Evolutionary conservation across 2,329 filamentous ascomycete genomes (phyloP), one percentile per base, ranked within the genome.

Genomic region (Diaporthe destruens): DNA sequence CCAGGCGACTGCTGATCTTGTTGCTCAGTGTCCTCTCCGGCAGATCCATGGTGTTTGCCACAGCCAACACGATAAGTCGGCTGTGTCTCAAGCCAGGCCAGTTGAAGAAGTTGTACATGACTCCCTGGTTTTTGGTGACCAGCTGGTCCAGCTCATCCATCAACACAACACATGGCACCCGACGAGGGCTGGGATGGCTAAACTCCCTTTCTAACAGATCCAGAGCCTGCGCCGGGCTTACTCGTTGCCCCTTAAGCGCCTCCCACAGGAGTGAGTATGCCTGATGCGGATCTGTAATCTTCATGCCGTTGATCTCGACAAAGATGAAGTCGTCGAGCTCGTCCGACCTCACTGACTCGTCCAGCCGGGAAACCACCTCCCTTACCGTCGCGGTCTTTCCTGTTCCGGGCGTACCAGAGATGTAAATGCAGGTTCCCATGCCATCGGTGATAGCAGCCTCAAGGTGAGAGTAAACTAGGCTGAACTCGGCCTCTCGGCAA

Each of bases 81-180:
- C 94, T 98, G 82, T 99, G 95, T 65, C 94, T 90, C 69, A 98
- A 86, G 14, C 94, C 93, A 5, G 96, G 96, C 96, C 96, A 99
- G 80, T 99, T 99, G 88, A 99, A 99, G 82, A 99, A 99, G 82
- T 99, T 99, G 85, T 99, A 99, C 96, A 99, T 99, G 83, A 99
- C 96, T n/a, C 94, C 96, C 81, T 99, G 97, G 79, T 98, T 98
- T 80, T 96, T 96, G 16, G 96, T 99, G 6, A 99, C 97, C 9
- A 99, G 89, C 83, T 99, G 96, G 80, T 99, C 96, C 61, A 99
- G 88, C 83, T 99, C 96, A 79, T 99, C 96, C 96, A 99, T 99
- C 66, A 99, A 85, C 2, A 99, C 96, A 18, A 99, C 96, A 80
- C 96, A 98, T 1, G 97, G 96, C 7, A 97, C 94, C 74, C 96